Evolutionary conservation across 2,329 filamentous ascomycete genomes (phyloP), one percentile per base, ranked within the genome.

Genomic region (Penicillium sp.): DNA sequence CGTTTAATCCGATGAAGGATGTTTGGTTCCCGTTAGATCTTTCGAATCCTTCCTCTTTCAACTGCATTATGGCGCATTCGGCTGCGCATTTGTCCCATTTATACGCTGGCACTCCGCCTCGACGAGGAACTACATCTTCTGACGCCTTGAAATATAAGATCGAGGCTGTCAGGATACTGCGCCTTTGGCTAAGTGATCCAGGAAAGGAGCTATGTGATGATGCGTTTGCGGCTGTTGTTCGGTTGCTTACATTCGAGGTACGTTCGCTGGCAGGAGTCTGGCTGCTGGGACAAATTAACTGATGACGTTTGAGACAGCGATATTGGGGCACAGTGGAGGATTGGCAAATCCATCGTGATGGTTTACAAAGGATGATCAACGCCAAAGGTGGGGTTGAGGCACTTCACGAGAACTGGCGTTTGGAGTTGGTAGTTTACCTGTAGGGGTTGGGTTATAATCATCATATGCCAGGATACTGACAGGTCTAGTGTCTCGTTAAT

Each of bases 41-140:
- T 17, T 79, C 78, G 5, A 79, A 80, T 57, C 71, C 76, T 2
- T 75, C 78, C 5, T 78, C 76, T 0, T 79, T 79, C 64, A 78
- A 79, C 46, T 73, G 71, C 19, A 73, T 79, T 46, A 78, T 80
- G 75, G 77, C 78, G 0, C 78, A 80, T 58, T 74, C 78, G 2
- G 78, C 78, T 1, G 76, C 77, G 0, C 78, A 80, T 51, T 61
- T 79, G 1, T 70, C 75, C 38, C 69, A 75, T 3, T 69, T 78
- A 57, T 73, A 77, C 26, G 72, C 71, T 0, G 69, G 70, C 0
- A 66, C 57, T 7, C 58, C 64, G 5, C 74, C 72, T 1, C 64
- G 59, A 15, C 67, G 71, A 45, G 75, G 64, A 17, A 67, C 68
- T 11, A 61, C 46, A 3, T 70, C 69, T 17, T 48, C 60, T 9